Evolutionary conservation across 2,329 filamentous ascomycete species (phyloP).

Genomic region (Coniochaeta hoffmannii): DNA sequence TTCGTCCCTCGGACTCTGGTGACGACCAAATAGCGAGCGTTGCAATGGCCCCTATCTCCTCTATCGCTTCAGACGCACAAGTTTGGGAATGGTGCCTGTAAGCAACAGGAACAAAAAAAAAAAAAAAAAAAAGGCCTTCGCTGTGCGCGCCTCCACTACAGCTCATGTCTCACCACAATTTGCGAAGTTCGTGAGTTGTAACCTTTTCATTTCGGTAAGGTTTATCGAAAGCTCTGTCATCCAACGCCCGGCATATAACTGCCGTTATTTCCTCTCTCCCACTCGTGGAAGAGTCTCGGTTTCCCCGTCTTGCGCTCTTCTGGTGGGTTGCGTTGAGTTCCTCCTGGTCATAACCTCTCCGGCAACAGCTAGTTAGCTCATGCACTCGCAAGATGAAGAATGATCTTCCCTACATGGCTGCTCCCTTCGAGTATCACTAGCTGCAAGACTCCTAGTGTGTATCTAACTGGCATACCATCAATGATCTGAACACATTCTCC

Average conservation of each 20-base stretch:
- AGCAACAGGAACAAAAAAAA: too few species aligned
- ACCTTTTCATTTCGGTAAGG: background rate
- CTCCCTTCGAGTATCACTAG: too few species aligned
- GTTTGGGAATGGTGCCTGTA: too few species aligned
- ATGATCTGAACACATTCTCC: too few species aligned
- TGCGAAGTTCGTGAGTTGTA: background rate
- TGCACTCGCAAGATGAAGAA: too few species aligned
- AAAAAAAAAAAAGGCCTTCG: background rate
- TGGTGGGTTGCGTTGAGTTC: background rate
- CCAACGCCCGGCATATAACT: background rate
- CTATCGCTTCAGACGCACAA: background rate
- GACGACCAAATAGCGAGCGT: too few species aligned
- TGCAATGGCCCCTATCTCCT: background rate
- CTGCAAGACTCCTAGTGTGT: too few species aligned
- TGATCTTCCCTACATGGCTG: too few species aligned
- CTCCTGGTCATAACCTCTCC: too few species aligned
- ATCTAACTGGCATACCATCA: too few species aligned
- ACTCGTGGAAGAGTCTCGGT: background rate
- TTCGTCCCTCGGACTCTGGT: too few species aligned
- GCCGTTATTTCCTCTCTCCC: background rate
- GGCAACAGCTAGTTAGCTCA: too few species aligned
- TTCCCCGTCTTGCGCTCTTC: background rate
- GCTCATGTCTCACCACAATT: constrained; percentile 2
- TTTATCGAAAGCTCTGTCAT: background rate
- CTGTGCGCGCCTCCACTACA: background rate